Evolutionary conservation across 1,139 yeast genomes (phyloP).

Genomic region (Kodamaea sp.): DNA sequence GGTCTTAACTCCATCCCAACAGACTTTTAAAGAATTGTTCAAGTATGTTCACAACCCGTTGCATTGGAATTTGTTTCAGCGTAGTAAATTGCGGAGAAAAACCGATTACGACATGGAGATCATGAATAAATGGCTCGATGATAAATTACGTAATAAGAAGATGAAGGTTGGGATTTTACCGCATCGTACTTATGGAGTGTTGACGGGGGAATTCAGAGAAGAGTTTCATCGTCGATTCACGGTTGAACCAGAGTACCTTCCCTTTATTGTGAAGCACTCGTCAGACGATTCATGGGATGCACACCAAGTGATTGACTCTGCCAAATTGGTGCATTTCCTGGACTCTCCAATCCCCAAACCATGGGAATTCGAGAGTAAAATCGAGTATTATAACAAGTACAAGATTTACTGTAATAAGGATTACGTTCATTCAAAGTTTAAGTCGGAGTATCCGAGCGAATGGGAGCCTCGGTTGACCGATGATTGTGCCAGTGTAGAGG

Average conservation of each 20-base stretch:
- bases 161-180: constrained; percentile 39
- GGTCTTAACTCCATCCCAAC: constrained; percentile 39
- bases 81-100: constrained; percentile 18
- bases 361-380: constrained; percentile 25
- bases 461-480: constrained; percentile 28
- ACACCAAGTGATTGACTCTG: constrained; percentile 13
- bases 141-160: constrained; percentile 12
- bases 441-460: constrained; percentile 19
- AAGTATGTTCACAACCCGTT: constrained; percentile 31
- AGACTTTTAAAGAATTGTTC: constrained; percentile 26
- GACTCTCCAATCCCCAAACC: constrained; percentile 50
- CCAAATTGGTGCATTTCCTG: constrained; percentile 39
- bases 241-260: constrained; percentile 33
- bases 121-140: constrained; percentile 33
- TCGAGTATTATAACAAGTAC: constrained; percentile 22
- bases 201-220: constrained; percentile 48
- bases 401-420: constrained; percentile 24
- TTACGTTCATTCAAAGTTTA: constrained; percentile 14
- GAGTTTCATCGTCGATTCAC: constrained; percentile 21
- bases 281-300: constrained; percentile 29
- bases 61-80: constrained; percentile 26
- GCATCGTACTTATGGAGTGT: constrained; percentile 43
- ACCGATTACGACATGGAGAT: constrained; percentile 51
- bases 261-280: constrained; percentile 22
- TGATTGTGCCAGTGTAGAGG: constrained; percentile 33